Percentiles rank a stretch among this genome's conserved stretches.
These are phyloP conservation scores for Ophiobolus disseminans DNA, from an alignment of 2,329 filamentous ascomycete species.

Conservation along the genomic window DNA sequence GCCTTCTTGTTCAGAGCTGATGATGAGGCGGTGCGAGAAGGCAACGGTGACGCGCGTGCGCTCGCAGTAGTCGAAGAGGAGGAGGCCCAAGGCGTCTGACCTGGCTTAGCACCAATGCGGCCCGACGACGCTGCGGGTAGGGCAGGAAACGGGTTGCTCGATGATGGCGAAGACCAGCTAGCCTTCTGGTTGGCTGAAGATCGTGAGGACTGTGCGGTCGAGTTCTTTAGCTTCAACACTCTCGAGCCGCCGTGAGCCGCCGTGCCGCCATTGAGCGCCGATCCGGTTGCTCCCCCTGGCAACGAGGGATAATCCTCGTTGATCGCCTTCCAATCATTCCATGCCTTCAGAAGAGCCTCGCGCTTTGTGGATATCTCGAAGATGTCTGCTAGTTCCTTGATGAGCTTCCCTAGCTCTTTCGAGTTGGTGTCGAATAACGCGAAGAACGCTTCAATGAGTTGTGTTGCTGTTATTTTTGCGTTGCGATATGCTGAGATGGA, in stretches of 20 bases:
- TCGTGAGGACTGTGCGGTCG: slow-evolving; percentile 71
- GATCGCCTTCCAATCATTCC: slow-evolving; percentile 95
- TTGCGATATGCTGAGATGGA: slow-evolving; percentile 81
- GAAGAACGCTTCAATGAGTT: slow-evolving; percentile 88
- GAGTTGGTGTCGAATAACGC: slow-evolving; percentile 83
- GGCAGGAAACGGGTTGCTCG: slow-evolving; percentile 42
- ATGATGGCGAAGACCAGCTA: slow-evolving; percentile 61
- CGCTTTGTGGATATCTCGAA: slow-evolving; percentile 84
- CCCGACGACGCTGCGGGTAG: slow-evolving; percentile 34
- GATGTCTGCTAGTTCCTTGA: slow-evolving; percentile 90
- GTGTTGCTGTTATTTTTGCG: slow-evolving; percentile 71
- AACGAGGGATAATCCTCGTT: slow-evolving; percentile 94
- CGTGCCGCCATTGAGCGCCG: slow-evolving; percentile 45
- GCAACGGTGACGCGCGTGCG: slow-evolving; percentile 48
- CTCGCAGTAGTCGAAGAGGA: slow-evolving; percentile 36
- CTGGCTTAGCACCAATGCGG: slow-evolving; percentile 45
- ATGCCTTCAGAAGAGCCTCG: slow-evolving; percentile 77
- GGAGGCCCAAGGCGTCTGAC: slow-evolving; percentile 46
- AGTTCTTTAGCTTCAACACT: slow-evolving; percentile 73
- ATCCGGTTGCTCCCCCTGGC: slow-evolving; percentile 66
- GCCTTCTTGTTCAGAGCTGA: slow-evolving; percentile 34
- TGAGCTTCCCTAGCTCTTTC: slow-evolving; percentile 81
- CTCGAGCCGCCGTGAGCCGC: slow-evolving; percentile 64
- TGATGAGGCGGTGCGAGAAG: slow-evolving; percentile 42
- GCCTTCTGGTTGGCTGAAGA: slow-evolving; percentile 64